phyloP scores from a whole-genome alignment of 176 grass and related monocot genomes.

The Poa pratensis region DNA sequence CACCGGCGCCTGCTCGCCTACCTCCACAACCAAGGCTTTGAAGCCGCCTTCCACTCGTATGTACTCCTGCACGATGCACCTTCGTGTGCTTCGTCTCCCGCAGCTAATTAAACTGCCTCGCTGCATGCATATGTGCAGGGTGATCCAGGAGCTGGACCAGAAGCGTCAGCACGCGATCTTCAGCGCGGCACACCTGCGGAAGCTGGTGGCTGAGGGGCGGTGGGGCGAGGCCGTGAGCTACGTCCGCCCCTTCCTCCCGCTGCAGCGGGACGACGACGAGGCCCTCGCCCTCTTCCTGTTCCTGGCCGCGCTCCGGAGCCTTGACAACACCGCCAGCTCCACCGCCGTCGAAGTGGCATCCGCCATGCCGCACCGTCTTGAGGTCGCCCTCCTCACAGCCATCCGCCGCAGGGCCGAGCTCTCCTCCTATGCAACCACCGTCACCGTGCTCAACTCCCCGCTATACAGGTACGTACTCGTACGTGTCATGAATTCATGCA shows the following conservation, averaged over 20 bases:
- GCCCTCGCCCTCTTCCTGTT: not conserved
- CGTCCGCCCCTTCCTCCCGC: not conserved
- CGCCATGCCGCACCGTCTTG: not conserved
- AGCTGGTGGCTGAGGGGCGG: not conserved
- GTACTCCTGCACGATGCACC: not conserved
- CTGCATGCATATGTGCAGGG: not conserved
- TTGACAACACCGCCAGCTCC: not conserved
- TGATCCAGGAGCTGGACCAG: not conserved
- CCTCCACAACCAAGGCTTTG: not conserved
- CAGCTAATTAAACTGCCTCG: not conserved
- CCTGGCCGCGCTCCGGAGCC: not conserved
- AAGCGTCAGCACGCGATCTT: not conserved
- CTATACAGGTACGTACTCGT: not conserved
- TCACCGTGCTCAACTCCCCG: not conserved
- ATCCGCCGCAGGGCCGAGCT: not conserved
- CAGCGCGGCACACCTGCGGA: not conserved
- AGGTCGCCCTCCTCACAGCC: not conserved
- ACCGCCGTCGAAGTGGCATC: not conserved
- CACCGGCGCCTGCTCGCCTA: conserved; percentile 9
- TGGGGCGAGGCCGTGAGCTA: not conserved
- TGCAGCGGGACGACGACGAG: not conserved
- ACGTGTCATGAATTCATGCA: no score
- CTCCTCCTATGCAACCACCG: not conserved
- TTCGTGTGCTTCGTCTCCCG: not conserved
- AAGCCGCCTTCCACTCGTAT: not conserved